Conservation (phyloP, 108 stramenopile species). For the Chaetoceros tenuissimus region DNA sequence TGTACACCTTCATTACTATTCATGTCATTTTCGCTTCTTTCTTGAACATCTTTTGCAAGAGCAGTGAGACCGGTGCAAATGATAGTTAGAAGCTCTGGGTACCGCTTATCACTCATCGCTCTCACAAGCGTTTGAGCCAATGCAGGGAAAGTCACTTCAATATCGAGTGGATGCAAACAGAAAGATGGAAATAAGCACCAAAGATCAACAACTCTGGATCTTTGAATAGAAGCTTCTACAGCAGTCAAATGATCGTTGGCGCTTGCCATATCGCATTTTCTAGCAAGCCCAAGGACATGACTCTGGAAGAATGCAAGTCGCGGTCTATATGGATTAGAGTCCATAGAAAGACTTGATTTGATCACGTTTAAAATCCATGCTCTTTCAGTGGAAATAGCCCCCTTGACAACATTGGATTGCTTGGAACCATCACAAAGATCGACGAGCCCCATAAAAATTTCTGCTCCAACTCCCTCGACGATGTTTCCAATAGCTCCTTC, state of each 20-base stretch:
- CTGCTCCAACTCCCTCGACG: constrained; percentile 57
- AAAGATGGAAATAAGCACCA: constrained; percentile 67
- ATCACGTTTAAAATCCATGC: constrained; percentile 61
- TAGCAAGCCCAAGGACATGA: constrained; percentile 45
- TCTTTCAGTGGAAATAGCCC: constrained; percentile 30
- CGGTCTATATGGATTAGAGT: constrained; percentile 2
- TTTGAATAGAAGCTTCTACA: constrained; percentile 24
- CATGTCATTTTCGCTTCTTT: constrained; percentile 11
- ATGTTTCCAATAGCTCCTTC: constrained; percentile 50
- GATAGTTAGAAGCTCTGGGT: constrained; percentile 62
- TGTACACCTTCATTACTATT: constrained; percentile 18
- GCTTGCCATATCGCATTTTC: constrained; percentile 48
- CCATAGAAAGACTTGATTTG: constrained; percentile 24
- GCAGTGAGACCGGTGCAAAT: constrained; percentile 42
- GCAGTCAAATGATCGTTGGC: constrained; percentile 30
- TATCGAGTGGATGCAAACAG: constrained; percentile 47
- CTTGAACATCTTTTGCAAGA: constrained; percentile 32
- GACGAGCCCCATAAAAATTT: constrained; percentile 42
- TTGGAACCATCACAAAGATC: constrained; percentile 26
- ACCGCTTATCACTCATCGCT: constrained; percentile 68
- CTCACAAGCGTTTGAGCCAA: constrained; percentile 48
- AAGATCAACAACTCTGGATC: constrained; percentile 44
- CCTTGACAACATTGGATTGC: constrained; percentile 4
- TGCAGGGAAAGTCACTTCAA: constrained; percentile 35
- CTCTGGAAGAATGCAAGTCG: constrained; percentile 62